Evolutionary conservation across 306 rosid species (phyloP), one percentile per base, ranked within the genome.

Genomic region (Inga laurina): DNA sequence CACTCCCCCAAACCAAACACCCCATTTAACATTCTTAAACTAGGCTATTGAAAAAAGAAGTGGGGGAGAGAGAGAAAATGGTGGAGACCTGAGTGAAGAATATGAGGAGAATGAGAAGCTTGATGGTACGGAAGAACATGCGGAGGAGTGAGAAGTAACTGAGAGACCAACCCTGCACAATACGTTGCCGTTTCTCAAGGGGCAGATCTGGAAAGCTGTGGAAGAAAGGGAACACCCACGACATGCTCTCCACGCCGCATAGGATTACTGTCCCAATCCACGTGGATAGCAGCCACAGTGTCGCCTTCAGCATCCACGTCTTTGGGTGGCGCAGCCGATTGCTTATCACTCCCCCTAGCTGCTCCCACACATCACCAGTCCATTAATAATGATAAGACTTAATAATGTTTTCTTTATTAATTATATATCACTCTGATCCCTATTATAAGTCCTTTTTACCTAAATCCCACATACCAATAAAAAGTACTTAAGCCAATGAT

Each of bases 41-140:
- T 37, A 5, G 41, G 48, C 2, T 44, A 3, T 45, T 45, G 49
- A 11, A 45, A 45, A 45, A 45, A 45, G 13, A 45, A 11, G 2
- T 45, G 49, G 49, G 10, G 14, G 13, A 8, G 49, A 11, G 43
- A 39, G 30, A 27, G 43, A 39, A 39, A 4, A 37, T 12, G 49
- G 13, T 2, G 14, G 49, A 45, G 54, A 49, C 98, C 95, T 94
- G 98, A 75, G 98, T 90, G 87, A 92, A 94, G 89, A 87, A 94
- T 43, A 79, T 78, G 0, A 87, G 83, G 44, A 86, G 88, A 21
- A 85, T 82, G 83, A 94, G 91, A 78, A 92, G 83, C 86, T 94
- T 94, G 27, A 86, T 24, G 51, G 90, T 59, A 48, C 84, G 83
- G 89, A 85, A 86, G 12, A 91, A 46, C 90, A 92, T 85, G 72